Base-by-base conservation (phyloP, 805 yeast species). In the Barnettozyma populi region DNA sequence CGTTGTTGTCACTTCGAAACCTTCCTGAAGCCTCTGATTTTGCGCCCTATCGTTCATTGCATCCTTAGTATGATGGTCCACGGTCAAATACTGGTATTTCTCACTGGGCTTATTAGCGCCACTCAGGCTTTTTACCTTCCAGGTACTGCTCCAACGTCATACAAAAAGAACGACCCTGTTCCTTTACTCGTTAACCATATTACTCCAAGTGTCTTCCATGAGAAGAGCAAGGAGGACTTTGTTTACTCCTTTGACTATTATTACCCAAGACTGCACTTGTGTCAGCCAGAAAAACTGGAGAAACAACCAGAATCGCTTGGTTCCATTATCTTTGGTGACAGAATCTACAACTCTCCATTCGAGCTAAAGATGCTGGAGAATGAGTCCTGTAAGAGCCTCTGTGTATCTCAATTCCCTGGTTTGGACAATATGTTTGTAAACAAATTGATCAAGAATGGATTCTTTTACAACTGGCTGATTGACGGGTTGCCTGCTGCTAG, bases 401-500 rank as follows among this genome's bases (percentile, higher is more conserved):
- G 99, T 69, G 57, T 74, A 1, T 57, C 74, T 2, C 55, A 51
- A 2, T 89, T 86, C 63, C 74, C 84, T 35, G 74, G 76, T 27
- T 65, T 78, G 1, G 96, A 89, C 61, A 76, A 87, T 4, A 73
- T 74, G 5, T 90, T 92, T 61, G 86, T 90, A 43, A 83, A 84
- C 62, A 76, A 86, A 58, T 78, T 86, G 59, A 86, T 94, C 55
- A 75, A 82, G 54, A 88, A 90, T 42, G 90, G 90, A 2, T 94
- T 87, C 65, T 79, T 76, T 61, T 87, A 88, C 66, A 92, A 92
- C 64, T 92, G 98, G 98, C 73, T 90, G 45, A 70, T 94, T 48
- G 99, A 94, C 64, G 97, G 97, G 2, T 78, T 94, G 57, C 99
- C 99, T 10, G 95, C 90, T 7, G 96, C 96, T 4, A 80, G 78